phyloP scores from a whole-genome alignment of 139 green algal genomes.

The Asterochloris erici region DNA sequence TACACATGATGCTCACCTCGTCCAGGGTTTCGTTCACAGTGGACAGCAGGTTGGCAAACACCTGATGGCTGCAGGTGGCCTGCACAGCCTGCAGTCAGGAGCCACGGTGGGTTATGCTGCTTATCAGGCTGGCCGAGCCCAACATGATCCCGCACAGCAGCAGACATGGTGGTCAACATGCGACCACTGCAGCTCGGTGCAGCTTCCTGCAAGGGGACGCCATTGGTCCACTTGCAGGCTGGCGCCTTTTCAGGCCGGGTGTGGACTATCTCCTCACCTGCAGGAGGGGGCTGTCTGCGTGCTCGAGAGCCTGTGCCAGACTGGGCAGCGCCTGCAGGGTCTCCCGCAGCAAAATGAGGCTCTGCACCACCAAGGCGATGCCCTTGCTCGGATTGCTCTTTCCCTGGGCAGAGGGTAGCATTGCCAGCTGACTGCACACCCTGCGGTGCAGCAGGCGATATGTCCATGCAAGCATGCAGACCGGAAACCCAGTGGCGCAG shows the following conservation, averaged over 20 bases:
- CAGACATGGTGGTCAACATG: no score
- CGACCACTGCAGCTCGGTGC: no score
- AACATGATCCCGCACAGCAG: no score
- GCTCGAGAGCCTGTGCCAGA: constrained; percentile 33
- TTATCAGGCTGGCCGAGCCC: no score
- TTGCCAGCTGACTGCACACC: constrained; percentile 42
- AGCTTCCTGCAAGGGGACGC: no score
- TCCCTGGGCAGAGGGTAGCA: not conserved
- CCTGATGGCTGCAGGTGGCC: constrained; percentile 20
- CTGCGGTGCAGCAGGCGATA: constrained; percentile 3
- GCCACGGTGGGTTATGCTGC: not conserved
- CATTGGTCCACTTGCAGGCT: no score
- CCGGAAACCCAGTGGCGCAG: no score
- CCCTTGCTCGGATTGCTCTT: constrained; percentile 14
- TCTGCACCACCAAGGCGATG: constrained; percentile 40
- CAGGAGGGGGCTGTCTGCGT: constrained; percentile 35
- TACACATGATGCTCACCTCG: constrained; percentile 11
- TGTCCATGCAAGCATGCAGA: not conserved
- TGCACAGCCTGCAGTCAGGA: constrained; percentile 23
- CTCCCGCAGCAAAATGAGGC: constrained; percentile 53
- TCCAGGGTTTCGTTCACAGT: constrained; percentile 49
- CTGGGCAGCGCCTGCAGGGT: constrained; percentile 37
- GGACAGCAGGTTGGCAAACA: constrained; percentile 28
- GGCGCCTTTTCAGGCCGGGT: no score
- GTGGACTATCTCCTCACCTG: not conserved